Conservation (phyloP, 2,329 filamentous ascomycete species). For the Fusarium abutilonis region DNA sequence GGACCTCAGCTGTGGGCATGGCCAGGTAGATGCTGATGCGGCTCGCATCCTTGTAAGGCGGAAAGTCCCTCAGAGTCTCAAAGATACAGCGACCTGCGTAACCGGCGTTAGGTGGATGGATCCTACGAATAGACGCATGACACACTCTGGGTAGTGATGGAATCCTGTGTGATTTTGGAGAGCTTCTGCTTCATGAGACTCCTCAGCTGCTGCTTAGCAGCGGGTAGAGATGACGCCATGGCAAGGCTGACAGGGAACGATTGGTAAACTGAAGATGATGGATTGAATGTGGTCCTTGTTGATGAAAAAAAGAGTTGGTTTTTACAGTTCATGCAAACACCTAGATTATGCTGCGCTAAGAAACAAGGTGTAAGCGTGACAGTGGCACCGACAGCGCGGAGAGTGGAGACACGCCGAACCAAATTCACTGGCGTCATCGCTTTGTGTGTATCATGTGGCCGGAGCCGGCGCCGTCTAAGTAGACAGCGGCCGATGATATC, state of each 20-base stretch:
- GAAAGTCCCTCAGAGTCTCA: slow-evolving; percentile 70
- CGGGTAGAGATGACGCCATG: slow-evolving; percentile 66
- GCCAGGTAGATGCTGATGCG: slow-evolving; percentile 89
- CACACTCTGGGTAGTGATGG: slow-evolving; percentile 74
- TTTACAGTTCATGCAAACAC: neutral
- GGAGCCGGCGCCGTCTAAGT: slow-evolving; percentile 9
- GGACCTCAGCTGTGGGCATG: slow-evolving; percentile 89
- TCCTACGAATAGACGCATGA: slow-evolving; percentile 14
- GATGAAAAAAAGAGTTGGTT: slow-evolving; percentile 22
- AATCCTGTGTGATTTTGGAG: slow-evolving; percentile 67
- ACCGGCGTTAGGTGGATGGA: slow-evolving; percentile 32
- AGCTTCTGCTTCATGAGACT: slow-evolving; percentile 74
- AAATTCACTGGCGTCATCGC: slow-evolving; percentile 30
- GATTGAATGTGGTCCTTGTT: slow-evolving; percentile 19
- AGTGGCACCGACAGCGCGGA: slow-evolving; percentile 20
- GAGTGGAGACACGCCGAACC: slow-evolving; percentile 30
- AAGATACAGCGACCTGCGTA: slow-evolving; percentile 71
- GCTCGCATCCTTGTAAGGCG: slow-evolving; percentile 78
- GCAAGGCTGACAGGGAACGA: slow-evolving; percentile 27
- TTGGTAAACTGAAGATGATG: slow-evolving; percentile 11
- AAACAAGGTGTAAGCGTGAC: slow-evolving; percentile 11
- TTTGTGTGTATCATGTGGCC: slow-evolving; percentile 17
- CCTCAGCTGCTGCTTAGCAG: slow-evolving; percentile 81
- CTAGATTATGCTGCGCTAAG: slow-evolving; percentile 20
- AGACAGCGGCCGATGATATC: slow-evolving; percentile 2